Evolutionary conservation across 495 filamentous ascomycete species (phyloP).

Genomic region (Rhypophila decipiens): DNA sequence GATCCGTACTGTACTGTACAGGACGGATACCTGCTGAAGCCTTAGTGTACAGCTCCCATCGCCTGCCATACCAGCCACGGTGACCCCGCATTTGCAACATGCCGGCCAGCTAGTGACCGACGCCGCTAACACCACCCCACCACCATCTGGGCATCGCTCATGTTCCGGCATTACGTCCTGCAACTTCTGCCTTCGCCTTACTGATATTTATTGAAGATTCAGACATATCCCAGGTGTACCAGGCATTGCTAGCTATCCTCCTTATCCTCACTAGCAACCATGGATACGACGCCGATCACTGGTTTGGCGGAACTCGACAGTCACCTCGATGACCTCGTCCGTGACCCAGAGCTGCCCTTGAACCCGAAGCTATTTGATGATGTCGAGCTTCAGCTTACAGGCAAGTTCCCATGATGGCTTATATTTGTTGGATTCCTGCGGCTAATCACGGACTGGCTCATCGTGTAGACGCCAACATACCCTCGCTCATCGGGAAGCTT

Average conservation of each 20-base stretch:
- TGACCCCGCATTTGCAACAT: too few relatives aligned
- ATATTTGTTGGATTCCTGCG: too few relatives aligned
- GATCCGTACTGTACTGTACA: too few relatives aligned
- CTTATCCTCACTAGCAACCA: constrained; percentile 1
- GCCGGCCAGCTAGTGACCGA: too few relatives aligned
- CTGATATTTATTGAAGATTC: background rate
- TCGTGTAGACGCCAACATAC: constrained; percentile 39
- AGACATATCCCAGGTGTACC: background rate
- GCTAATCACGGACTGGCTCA: too few relatives aligned
- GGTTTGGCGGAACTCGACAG: constrained; percentile 43
- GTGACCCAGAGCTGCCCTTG: constrained; percentile 28
- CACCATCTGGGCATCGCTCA: background rate
- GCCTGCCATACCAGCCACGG: too few relatives aligned
- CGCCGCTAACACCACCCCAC: too few relatives aligned
- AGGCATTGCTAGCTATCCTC: background rate
- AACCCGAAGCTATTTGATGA: constrained; percentile 47
- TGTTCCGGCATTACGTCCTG: background rate
- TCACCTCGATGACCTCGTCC: constrained; percentile 42
- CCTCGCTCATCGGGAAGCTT: constrained; percentile 39
- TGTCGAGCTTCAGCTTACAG: constrained; percentile 48
- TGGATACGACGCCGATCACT: constrained; percentile 31
- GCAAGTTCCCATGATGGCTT: constrained; percentile 25
- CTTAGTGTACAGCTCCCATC: too few relatives aligned
- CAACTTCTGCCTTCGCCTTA: constrained; percentile 1
- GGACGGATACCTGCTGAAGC: too few relatives aligned